These are phyloP conservation scores for Corylus avellana DNA, from an alignment of 306 rosid species.

Conservation along the genomic window DNA sequence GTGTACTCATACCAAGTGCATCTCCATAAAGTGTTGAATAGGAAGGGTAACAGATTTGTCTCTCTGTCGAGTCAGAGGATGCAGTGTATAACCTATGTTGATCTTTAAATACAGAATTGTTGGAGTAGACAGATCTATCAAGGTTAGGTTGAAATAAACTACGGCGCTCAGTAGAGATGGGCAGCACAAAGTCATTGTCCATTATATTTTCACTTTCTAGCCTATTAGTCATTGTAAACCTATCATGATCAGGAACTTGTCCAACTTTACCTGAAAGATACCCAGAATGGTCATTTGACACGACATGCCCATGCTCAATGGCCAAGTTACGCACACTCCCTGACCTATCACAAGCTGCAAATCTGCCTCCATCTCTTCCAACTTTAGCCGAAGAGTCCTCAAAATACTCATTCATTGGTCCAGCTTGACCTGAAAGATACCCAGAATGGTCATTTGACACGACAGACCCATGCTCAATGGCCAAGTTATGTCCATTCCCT, in stretches of 20 bases:
- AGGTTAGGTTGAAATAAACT: slow-evolving; percentile 31
- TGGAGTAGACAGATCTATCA: slow-evolving; percentile 15
- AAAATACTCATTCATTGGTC: slow-evolving; percentile 17
- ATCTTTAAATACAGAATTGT: slow-evolving; percentile 38
- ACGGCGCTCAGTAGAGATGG: slow-evolving; percentile 21
- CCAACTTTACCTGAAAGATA: slow-evolving; percentile 23
- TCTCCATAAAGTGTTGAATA: slow-evolving; percentile 29
- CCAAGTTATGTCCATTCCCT: slow-evolving; percentile 20
- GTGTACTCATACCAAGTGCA: slow-evolving; percentile 15
- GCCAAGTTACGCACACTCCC: slow-evolving; percentile 19
- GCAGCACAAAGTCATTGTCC: slow-evolving; percentile 25
- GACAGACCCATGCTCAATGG: slow-evolving; percentile 15
- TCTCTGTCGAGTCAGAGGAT: slow-evolving; percentile 24
- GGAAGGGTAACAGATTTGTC: slow-evolving; percentile 20
- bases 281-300: slow-evolving; percentile 20
- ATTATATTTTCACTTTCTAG: slow-evolving; percentile 21
- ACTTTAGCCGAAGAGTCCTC: slow-evolving; percentile 19
- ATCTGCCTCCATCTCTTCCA: slow-evolving; percentile 25
- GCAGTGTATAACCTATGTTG: slow-evolving; percentile 34
- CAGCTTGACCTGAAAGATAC: slow-evolving; percentile 24
- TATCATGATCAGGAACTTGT: slow-evolving; percentile 20
- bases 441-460: slow-evolving; percentile 20
- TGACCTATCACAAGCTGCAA: slow-evolving; percentile 20
- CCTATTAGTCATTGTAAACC: slow-evolving; percentile 26
- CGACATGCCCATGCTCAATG: slow-evolving; percentile 15